Base-by-base conservation (phyloP, 495 filamentous ascomycete genomes). In the Articulospora tetracladia region DNA sequence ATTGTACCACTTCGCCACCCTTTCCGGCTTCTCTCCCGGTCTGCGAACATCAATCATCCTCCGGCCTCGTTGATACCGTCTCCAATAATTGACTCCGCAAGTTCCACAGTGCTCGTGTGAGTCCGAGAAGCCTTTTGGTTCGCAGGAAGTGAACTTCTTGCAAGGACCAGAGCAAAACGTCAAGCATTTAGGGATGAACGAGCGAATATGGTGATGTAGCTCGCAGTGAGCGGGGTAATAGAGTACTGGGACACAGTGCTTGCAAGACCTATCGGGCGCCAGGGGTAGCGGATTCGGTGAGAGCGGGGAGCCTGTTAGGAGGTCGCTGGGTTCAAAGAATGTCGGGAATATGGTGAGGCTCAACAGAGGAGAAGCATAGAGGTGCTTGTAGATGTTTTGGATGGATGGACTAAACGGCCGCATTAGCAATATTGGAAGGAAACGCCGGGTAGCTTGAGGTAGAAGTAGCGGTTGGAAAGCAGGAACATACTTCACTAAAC, bases 161-260 rank as follows among this genome's bases (percentile, higher is more conserved):
- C 58, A 60, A 27, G 4, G 3, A 0, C 51, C 58, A 20, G 11
- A 11, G 26, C 58, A 60, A 19, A 53, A 54, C 4, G 11, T 20
- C n/a, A 54, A 12, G 51, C 55, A 2, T 8, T 28, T 8, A 4
- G 58, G 58, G 19, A 60, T 60, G 32, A 44, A 50, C 8, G 39
- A 44, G 17, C 24, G n/a, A 3, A 60, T 32, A 34, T 60, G 58
- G 49, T 53, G 52, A 39, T 60, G 58, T 8, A 60, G 58, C 32
- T 60, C 58, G 58, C 58, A 60, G 36, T 60, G 58, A 22, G 49
- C 34, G 8, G 51, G 58, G 23, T 46, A 54, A 26, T 47, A 60
- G 12, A 54, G 58, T 1, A 48, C 58, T 54, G 58, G 58, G 22
- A 55, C 23, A 34, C 55, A 49, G 15, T 26, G 23, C 46, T 49